Percentiles rank a stretch among this genome's conserved stretches.
These are phyloP conservation scores for Brassica juncea DNA, from an alignment of 345 rosid genomes.

Conservation along the genomic window DNA sequence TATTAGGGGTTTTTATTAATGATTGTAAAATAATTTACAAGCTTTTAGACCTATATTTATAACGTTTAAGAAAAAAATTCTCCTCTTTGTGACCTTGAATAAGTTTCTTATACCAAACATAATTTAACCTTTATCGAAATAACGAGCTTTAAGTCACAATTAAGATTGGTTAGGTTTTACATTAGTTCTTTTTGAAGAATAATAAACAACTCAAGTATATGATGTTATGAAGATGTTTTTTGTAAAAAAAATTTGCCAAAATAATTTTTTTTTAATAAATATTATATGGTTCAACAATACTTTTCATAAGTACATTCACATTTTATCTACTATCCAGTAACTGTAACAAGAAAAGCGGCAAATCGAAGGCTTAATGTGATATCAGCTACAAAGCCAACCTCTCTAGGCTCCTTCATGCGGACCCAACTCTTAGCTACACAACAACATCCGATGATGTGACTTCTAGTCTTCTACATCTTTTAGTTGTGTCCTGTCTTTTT, in stretches of 20 bases:
- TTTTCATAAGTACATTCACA: not conserved
- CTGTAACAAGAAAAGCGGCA: slow-evolving; percentile 38
- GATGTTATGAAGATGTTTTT: not conserved
- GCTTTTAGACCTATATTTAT: not conserved
- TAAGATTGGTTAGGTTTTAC: not conserved
- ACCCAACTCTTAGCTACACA: slow-evolving; percentile 36
- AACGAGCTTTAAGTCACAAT: not conserved
- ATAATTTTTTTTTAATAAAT: not conserved
- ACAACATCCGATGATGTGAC: slow-evolving; percentile 34
- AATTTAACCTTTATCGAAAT: not conserved
- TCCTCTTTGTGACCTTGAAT: not conserved
- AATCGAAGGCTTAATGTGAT: slow-evolving; percentile 30
- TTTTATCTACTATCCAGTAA: slow-evolving; percentile 3
- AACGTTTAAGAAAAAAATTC: not conserved
- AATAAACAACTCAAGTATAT: not conserved
- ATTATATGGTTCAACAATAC: not conserved
- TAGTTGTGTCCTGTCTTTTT: slow-evolving; percentile 12
- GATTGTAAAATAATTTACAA: not conserved
- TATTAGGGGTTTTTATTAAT: not conserved
- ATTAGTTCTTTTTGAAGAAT: not conserved
- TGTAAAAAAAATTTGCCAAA: too few species aligned
- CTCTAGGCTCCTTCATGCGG: slow-evolving; percentile 16
- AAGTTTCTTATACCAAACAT: not conserved
- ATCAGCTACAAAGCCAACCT: slow-evolving; percentile 2
- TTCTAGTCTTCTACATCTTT: slow-evolving; percentile 19